These are phyloP conservation scores for Candolleomyces eurysporus DNA, from an alignment of 768 basidiomycete species.

Conservation along the genomic window DNA sequence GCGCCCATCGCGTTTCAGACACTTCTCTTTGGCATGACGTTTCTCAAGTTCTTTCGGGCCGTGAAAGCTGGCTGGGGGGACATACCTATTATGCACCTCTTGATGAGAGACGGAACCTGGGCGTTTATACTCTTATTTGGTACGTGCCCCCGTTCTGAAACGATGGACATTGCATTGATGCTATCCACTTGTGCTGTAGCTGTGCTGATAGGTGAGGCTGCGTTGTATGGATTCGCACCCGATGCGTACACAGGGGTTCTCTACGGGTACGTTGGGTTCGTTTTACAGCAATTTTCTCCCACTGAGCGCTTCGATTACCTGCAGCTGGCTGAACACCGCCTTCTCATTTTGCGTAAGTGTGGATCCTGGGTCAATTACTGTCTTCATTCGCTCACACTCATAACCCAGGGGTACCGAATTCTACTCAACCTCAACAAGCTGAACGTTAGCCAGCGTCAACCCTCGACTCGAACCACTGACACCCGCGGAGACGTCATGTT, in stretches of 20 bases:
- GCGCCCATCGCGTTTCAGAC: conserved; percentile 34
- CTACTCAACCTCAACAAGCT: conserved; percentile 6
- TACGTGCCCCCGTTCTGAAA: conserved; percentile 13
- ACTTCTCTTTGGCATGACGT: conserved; percentile 36
- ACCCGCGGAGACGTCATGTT: background rate
- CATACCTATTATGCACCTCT: conserved; percentile 35
- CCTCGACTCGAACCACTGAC: background rate
- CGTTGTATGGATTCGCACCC: background rate
- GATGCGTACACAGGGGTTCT: conserved; percentile 6
- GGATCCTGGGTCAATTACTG: background rate
- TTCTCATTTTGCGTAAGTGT: conserved; percentile 6
- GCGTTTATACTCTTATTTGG: conserved; percentile 40
- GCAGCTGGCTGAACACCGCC: conserved; percentile 4
- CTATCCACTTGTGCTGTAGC: background rate
- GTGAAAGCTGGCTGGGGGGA: conserved; percentile 38
- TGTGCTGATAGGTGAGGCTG: background rate
- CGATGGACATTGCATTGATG: background rate
- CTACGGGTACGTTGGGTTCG: background rate
- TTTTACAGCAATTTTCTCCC: no score
- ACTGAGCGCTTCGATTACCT: background rate
- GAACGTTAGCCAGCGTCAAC: background rate
- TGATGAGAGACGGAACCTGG: conserved; percentile 44
- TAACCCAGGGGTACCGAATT: conserved; percentile 4
- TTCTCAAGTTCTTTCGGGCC: conserved; percentile 32
- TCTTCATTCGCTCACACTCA: background rate